Conservation (phyloP, 108 stramenopile genomes). For the Cylindrotheca fusiformis region DNA sequence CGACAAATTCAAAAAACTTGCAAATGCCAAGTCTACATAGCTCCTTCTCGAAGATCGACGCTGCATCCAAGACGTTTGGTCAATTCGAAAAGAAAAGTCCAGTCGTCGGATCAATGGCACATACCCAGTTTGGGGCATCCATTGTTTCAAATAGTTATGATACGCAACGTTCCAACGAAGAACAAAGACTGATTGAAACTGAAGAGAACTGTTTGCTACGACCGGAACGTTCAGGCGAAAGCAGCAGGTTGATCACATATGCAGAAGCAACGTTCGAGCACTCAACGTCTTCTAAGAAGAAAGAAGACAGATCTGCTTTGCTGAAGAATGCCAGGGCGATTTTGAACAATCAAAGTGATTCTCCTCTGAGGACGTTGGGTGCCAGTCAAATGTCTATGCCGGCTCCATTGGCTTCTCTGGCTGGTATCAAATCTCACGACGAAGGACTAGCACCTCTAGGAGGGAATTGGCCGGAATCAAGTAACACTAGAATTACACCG, state of each 20-base stretch:
- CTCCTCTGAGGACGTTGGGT: not conserved
- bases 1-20: not conserved
- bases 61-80: not conserved
- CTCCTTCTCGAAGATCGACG: not conserved
- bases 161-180: not conserved
- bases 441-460: conserved; percentile 63
- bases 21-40: not conserved
- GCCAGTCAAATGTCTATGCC: not conserved
- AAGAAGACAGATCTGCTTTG: conserved; percentile 19
- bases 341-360: conserved; percentile 6
- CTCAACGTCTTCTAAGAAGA: not conserved
- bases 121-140: not conserved
- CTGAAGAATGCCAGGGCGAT: conserved; percentile 24
- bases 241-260: conserved; percentile 12
- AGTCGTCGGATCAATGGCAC: not conserved
- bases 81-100: not conserved
- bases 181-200: not conserved
- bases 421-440: too few relatives aligned
- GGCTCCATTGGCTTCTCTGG: not conserved
- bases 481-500: conserved; percentile 10
- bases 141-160: not conserved
- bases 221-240: conserved; percentile 6
- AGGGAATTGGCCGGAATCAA: conserved; percentile 29
- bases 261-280: conserved; percentile 12
- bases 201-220: conserved; percentile 28